Base-by-base conservation (phyloP, 164 flowering plant species). In the Macadamia tetraphylla region DNA sequence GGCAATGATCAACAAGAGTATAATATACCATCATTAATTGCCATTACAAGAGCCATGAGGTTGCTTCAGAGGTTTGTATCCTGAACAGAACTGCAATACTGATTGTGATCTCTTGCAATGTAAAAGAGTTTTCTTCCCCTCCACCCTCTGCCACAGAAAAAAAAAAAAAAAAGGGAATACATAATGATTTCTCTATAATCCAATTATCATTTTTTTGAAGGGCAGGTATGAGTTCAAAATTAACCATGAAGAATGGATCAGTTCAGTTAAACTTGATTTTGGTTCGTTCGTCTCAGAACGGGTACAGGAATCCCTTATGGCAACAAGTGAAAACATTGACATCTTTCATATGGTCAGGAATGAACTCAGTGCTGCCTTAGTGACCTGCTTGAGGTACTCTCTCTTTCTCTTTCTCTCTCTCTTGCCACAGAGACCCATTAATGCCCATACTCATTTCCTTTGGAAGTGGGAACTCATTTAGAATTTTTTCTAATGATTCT, bases 211-310 rank as follows among this genome's bases (percentile, higher is more conserved):
- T 71, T 72, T 44, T 71, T 72, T 79, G 70, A 72, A 77, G 60
- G 62, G 3, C 79, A 94, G 98, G 86, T 79, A 75, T 73, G 98
- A 94, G 68, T 86, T 94, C 87, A 94, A 89, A 81, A 83, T 73
- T 62, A 94, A 94, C 77, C 97, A 94, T 70, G 88, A 82, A 15
- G 88, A 91, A 66, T 94, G 98, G 98, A 84, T 94, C 29, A 76
- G 67, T 8, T 63, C 76, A 5, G 85, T 82, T 29, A 86, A 84
- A 62, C 97, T 97, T 63, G 74, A 85, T 63, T 77, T 94, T 67
- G 94, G 94, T 46, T 90, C 97, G 0, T 93, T 91, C 30, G 76
- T 91, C 74, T 73, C 75, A 9, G 89, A 89, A 76, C 80, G 94
- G 57, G 84, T 94, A 29, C 77, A 81, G 84, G 91, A 86, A 77